phyloP scores from a whole-genome alignment of 1,284 basidiomycete species.

The Trametes pubescens region DNA sequence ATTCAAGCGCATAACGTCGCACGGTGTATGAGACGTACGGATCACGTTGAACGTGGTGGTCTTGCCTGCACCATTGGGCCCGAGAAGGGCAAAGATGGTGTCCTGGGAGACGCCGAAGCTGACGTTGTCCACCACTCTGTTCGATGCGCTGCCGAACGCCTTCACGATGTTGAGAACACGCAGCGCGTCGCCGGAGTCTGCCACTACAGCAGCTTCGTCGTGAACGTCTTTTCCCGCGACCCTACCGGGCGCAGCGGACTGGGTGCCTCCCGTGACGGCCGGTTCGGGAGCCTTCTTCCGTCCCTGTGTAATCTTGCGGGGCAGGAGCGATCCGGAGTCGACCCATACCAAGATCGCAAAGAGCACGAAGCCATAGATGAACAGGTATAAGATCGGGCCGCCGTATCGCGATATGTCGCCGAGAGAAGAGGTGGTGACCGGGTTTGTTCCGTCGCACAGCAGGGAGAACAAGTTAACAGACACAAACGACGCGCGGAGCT shows the following conservation, averaged over 20 bases:
- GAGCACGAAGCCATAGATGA: conserved; percentile 61
- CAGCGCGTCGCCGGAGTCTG: conserved; percentile 61
- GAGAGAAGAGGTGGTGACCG: conserved; percentile 56
- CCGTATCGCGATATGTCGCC: conserved; percentile 70
- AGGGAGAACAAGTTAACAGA: conserved; percentile 82
- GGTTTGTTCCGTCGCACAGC: conserved; percentile 67
- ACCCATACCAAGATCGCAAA: conserved; percentile 66
- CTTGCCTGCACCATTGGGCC: conserved; percentile 85
- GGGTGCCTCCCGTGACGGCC: background rate
- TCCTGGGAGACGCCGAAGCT: conserved; percentile 72
- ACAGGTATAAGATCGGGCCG: conserved; percentile 79
- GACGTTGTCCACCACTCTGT: conserved; percentile 76
- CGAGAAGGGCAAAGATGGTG: conserved; percentile 77
- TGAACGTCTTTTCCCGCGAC: conserved; percentile 54
- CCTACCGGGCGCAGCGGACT: conserved; percentile 15
- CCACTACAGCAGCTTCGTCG: conserved; percentile 59
- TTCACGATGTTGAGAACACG: conserved; percentile 76
- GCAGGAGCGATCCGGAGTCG: conserved; percentile 64
- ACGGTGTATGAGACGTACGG: conserved; percentile 58
- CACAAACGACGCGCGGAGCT: conserved; percentile 72
- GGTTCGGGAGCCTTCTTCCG: conserved; percentile 17
- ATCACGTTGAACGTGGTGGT: conserved; percentile 83
- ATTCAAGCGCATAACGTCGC: background rate
- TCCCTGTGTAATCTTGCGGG: conserved; percentile 34
- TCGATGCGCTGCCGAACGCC: conserved; percentile 54